phyloP scores from a whole-genome alignment of 352 stramenopile genomes.

The Pythium sp. region DNA sequence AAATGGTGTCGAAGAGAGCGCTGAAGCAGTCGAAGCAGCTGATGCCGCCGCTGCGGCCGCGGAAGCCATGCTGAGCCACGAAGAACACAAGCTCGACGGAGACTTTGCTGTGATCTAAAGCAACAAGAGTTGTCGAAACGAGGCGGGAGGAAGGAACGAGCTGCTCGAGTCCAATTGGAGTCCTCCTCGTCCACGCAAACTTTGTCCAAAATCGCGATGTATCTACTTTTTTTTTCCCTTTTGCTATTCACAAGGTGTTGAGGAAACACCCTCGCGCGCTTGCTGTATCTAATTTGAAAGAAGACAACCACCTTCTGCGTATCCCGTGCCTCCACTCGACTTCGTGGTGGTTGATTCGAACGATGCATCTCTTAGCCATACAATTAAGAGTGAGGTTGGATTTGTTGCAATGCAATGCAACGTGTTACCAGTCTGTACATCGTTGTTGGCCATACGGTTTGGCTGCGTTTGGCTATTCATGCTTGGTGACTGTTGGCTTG shows the following conservation, averaged over 20 bases:
- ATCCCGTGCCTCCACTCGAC: no score
- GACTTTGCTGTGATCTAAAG: conserved; percentile 10
- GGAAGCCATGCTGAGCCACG: conserved; percentile 11
- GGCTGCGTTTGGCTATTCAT: no score
- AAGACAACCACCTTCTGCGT: background rate
- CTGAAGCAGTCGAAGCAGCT: background rate
- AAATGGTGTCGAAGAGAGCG: background rate
- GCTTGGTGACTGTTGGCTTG: no score
- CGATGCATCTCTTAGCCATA: no score
- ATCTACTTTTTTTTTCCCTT: background rate
- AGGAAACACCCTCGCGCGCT: background rate
- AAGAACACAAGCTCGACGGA: conserved; percentile 14
- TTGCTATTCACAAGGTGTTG: background rate
- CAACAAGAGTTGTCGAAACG: no score
- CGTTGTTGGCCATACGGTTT: no score
- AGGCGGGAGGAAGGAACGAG: background rate
- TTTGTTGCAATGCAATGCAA: background rate
- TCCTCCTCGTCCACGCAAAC: background rate
- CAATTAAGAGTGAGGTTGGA: no score
- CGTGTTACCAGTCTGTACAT: background rate
- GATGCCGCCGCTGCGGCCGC: conserved; percentile 1
- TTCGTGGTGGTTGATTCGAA: no score
- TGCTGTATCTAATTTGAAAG: background rate
- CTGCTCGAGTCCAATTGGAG: background rate
- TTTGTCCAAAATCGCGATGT: background rate